Conservation (phyloP, 495 filamentous ascomycete species). For the Chaetomium cochliodes region DNA sequence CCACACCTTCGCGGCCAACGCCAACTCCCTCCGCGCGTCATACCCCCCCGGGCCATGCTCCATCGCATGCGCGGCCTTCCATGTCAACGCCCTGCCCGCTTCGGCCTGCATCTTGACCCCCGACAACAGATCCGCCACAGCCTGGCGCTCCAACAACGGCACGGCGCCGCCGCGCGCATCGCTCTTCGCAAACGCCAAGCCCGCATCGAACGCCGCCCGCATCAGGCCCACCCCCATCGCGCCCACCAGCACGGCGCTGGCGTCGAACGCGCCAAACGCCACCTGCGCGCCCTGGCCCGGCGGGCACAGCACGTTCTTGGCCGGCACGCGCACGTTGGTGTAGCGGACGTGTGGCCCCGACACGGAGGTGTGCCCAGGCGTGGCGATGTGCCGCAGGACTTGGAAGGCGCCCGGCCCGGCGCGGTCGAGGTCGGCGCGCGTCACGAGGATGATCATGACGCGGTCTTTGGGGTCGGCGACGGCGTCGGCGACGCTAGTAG, state of each 20-base stretch:
- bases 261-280: conserved; percentile 43
- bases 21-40: conserved; percentile 45
- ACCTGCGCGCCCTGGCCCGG: conserved; percentile 45
- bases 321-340: conserved; percentile 49
- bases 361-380: conserved; percentile 47
- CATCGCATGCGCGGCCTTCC: conserved; percentile 50
- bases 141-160: conserved; percentile 49
- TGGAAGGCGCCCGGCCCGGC: conserved; percentile 43
- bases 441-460: conserved; percentile 52
- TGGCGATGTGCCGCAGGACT: conserved; percentile 44
- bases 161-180: conserved; percentile 45
- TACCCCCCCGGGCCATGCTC: conserved; percentile 44
- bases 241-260: conserved; percentile 50
- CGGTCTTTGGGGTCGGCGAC: conserved; percentile 40
- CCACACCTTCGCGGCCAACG: conserved; percentile 53
- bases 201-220: conserved; percentile 54
- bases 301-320: conserved; percentile 44
- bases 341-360: conserved; percentile 50
- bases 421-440: conserved; percentile 43
- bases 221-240: conserved; percentile 56
- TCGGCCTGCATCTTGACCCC: conserved; percentile 56
- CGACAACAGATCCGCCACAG: conserved; percentile 51
- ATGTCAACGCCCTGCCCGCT: conserved; percentile 50
- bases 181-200: conserved; percentile 47
- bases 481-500: no score